These are phyloP conservation scores for Dryadomyces sulphureus DNA, from an alignment of 2,329 filamentous ascomycete species.

Conservation along the genomic window DNA sequence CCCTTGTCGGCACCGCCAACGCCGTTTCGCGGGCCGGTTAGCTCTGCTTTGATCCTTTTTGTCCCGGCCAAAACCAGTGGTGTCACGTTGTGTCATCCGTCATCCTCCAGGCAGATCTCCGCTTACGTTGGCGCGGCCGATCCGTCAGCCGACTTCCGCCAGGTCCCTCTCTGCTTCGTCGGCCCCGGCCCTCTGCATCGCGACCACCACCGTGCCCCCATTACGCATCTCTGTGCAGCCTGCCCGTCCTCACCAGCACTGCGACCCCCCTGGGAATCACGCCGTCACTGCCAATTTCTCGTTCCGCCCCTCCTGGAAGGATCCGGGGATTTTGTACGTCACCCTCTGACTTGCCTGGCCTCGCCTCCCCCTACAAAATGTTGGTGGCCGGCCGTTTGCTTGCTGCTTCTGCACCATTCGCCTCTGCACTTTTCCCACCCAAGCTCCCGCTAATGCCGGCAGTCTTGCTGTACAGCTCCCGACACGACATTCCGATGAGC, in stretches of 20 bases:
- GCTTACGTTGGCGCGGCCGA: constrained; percentile 4
- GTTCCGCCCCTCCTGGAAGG: neutral
- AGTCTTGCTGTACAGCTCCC: neutral
- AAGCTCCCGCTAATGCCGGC: neutral
- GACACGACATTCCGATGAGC: constrained; percentile 5
- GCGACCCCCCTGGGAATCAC: neutral
- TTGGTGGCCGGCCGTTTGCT: too few relatives aligned
- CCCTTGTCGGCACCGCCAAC: too few relatives aligned
- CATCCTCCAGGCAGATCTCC: constrained; percentile 4
- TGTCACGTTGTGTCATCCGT: neutral
- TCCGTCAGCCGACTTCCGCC: neutral
- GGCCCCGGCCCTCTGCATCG: neutral
- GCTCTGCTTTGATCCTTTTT: neutral
- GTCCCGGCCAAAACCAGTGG: neutral
- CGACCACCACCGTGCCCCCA: neutral
- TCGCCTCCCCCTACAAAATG: too few relatives aligned
- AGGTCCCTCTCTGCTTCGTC: neutral
- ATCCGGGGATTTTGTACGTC: constrained; percentile 8
- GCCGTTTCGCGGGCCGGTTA: too few relatives aligned
- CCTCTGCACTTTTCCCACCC: neutral
- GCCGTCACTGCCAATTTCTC: neutral
- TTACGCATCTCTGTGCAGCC: neutral
- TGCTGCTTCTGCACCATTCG: neutral
- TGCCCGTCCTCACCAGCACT: neutral
- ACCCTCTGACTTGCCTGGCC: neutral